phyloP scores from a whole-genome alignment of 225 moss, liverwort and hornwort species.

The Polytrichum commune region DNA sequence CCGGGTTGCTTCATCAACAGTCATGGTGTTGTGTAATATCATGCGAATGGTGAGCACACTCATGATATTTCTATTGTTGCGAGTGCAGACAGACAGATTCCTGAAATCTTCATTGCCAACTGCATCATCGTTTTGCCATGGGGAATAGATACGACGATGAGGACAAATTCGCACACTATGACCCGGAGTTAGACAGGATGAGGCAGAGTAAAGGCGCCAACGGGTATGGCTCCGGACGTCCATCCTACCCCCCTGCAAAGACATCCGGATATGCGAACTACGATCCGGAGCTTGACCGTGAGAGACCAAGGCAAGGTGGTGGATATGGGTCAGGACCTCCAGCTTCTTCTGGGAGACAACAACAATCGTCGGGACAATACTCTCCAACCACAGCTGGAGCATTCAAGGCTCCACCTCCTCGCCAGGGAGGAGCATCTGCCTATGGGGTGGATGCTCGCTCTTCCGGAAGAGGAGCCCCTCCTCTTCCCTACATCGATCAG shows the following conservation, averaged over 20 bases:
- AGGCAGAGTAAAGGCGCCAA: conserved; percentile 2
- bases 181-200: conserved; percentile 15
- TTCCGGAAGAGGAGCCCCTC: conserved; percentile 2
- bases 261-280: conserved; percentile 19
- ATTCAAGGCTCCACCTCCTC: neutral
- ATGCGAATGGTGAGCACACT: too few species aligned
- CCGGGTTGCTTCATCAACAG: too few species aligned
- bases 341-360: neutral
- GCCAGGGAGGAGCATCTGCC: neutral
- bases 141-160: conserved; percentile 23
- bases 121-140: conserved; percentile 7
- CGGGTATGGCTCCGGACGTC: neutral
- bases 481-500: neutral
- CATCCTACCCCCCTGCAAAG: neutral
- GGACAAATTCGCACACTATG: conserved; percentile 16
- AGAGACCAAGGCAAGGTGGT: conserved; percentile 5
- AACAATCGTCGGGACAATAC: neutral
- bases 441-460: neutral
- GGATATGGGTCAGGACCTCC: neutral
- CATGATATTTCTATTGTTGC: too few species aligned
- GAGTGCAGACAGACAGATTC: too few species aligned
- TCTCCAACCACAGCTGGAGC: neutral
- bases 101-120: too few species aligned
- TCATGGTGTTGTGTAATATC: too few species aligned
- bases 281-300: conserved; percentile 16